phyloP scores from a whole-genome alignment of 2,329 filamentous ascomycete genomes.

The Calcarisporium arbuscula region DNA sequence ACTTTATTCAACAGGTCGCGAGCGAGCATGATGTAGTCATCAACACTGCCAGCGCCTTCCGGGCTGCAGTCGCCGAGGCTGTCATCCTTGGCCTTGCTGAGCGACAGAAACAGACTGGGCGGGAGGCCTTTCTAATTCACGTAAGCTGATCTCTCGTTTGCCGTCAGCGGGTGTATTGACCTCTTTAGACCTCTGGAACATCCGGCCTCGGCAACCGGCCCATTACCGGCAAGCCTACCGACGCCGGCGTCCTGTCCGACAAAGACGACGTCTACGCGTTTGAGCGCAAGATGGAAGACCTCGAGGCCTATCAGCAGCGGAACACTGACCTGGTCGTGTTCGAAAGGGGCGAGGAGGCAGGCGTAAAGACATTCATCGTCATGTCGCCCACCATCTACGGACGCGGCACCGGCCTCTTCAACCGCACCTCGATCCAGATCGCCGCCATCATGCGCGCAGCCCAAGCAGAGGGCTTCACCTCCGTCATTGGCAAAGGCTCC shows the following conservation, averaged over 20 bases:
- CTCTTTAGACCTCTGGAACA: constrained; percentile 29
- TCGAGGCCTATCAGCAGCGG: constrained; percentile 34
- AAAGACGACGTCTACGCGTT: constrained; percentile 36
- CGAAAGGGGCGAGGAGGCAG: constrained; percentile 27
- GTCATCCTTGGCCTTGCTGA: constrained; percentile 35
- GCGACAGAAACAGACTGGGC: constrained; percentile 26
- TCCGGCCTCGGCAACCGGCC: constrained; percentile 38
- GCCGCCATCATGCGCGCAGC: constrained; percentile 24
- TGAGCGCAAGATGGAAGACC: constrained; percentile 27
- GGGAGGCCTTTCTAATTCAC: constrained; percentile 33
- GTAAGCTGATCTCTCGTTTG: constrained; percentile 11
- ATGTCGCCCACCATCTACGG: constrained; percentile 44
- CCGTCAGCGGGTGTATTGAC: neutral
- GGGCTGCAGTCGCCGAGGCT: constrained; percentile 29
- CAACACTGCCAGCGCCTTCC: constrained; percentile 33
- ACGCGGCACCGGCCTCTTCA: constrained; percentile 33
- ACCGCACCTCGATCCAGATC: constrained; percentile 31
- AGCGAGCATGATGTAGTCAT: constrained; percentile 31
- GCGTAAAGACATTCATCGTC: constrained; percentile 38
- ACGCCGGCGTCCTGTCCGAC: constrained; percentile 31
- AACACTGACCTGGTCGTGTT: constrained; percentile 37
- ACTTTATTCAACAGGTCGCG: constrained; percentile 13
- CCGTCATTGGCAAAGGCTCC: constrained; percentile 27
- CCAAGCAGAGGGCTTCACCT: constrained; percentile 14
- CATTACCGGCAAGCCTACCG: constrained; percentile 22